Evolutionary conservation across 805 yeast species (phyloP).

Genomic region (Candida sphagnicola): DNA sequence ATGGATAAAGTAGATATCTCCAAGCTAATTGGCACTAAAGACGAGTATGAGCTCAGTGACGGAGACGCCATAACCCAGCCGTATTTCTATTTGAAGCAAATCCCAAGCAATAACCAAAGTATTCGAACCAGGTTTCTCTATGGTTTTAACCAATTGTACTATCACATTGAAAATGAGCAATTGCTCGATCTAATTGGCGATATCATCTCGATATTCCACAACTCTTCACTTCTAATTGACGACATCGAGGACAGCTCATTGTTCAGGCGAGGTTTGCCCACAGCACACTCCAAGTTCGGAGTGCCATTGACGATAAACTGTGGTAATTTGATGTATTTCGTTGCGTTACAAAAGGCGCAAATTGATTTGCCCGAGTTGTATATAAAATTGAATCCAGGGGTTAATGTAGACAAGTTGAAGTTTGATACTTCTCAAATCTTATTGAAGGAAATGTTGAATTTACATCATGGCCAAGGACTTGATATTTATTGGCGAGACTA

Average conservation of each 20-base stretch:
- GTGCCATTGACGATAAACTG: constrained; percentile 76
- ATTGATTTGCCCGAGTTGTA: constrained; percentile 12
- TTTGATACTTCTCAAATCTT: constrained; percentile 39
- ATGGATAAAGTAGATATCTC: constrained; percentile 4
- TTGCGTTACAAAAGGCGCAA: constrained; percentile 52
- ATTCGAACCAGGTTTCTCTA: constrained; percentile 25
- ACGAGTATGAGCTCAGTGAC: background rate
- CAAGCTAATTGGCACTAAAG: constrained; percentile 3
- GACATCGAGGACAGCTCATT: constrained; percentile 82
- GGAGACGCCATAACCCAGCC: constrained; percentile 19
- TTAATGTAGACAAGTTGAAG: constrained; percentile 21
- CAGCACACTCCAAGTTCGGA: constrained; percentile 78
- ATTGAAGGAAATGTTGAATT: constrained; percentile 69
- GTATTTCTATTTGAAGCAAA: constrained; percentile 24
- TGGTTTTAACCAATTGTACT: constrained; percentile 32
- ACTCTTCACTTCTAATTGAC: constrained; percentile 51
- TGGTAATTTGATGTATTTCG: constrained; percentile 78
- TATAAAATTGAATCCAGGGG: constrained; percentile 10
- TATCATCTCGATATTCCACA: constrained; percentile 31
- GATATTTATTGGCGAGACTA: constrained; percentile 86
- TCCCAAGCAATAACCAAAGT: constrained; percentile 31
- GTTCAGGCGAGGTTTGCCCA: constrained; percentile 71
- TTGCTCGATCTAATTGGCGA: constrained; percentile 23
- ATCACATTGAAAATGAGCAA: constrained; percentile 19
- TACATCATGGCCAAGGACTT: constrained; percentile 87